phyloP scores from a whole-genome alignment of 805 yeast species.

The Schizosaccharomyces octosporus region DNA sequence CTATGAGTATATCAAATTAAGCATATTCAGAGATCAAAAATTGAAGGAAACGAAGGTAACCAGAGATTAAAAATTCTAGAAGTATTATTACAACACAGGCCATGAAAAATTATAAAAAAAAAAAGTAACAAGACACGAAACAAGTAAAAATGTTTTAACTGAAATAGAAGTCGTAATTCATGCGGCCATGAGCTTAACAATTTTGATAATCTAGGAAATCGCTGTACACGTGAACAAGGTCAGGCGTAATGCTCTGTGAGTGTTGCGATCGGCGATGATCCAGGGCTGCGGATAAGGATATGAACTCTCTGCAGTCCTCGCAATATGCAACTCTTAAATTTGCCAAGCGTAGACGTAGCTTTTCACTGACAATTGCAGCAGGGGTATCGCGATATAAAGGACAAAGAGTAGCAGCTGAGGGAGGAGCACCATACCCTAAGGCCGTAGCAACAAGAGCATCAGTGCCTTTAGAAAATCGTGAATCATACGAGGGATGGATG shows the following conservation, averaged over 20 bases:
- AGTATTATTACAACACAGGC: too few species aligned
- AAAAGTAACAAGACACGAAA: too few species aligned
- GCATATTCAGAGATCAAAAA: too few species aligned
- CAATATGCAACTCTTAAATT: background rate
- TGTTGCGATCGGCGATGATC: background rate
- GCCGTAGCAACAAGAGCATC: background rate
- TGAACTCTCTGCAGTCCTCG: background rate
- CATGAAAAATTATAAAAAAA: too few species aligned
- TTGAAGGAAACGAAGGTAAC: too few species aligned
- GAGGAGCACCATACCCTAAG: background rate
- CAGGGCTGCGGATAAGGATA: background rate
- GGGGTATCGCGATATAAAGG: background rate
- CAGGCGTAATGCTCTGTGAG: background rate
- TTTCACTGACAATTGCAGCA: background rate
- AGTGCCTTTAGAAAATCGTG: background rate
- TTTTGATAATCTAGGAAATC: background rate
- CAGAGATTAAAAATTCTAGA: too few species aligned
- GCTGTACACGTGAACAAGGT: background rate
- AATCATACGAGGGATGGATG: background rate
- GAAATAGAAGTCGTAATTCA: too few species aligned
- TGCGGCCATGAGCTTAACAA: background rate
- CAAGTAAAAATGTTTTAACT: too few species aligned
- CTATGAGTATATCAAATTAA: too few species aligned
- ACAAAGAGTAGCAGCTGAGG: background rate
- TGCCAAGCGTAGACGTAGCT: background rate